A percentile compares a stretch with the other conserved stretches of the same genome.
Conservation (phyloP, 129 eudicot species). For the Glebionis coronaria region DNA sequence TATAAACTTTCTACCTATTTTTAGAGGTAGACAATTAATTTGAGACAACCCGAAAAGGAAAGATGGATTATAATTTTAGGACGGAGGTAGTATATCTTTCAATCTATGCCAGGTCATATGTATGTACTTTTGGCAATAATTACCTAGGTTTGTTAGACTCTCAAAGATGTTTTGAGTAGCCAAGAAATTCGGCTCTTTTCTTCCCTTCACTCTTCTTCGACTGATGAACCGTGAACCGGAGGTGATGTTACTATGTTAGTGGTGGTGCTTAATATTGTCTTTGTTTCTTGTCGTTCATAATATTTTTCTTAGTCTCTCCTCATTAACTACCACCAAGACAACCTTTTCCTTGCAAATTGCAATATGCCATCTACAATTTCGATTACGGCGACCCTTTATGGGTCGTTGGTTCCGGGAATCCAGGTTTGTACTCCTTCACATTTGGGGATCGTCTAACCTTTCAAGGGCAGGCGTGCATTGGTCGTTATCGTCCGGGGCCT, state of each 20-base stretch:
- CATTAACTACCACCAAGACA: constrained; percentile 37
- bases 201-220: constrained; percentile 19
- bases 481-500: too few relatives aligned
- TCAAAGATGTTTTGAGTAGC: constrained; percentile 30
- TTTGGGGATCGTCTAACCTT: too few relatives aligned
- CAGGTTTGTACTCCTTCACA: too few relatives aligned
- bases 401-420: too few relatives aligned
- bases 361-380: constrained; percentile 28
- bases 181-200: constrained; percentile 31
- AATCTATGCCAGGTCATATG: too few relatives aligned
- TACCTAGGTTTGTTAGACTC: constrained; percentile 16
- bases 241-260: constrained; percentile 24
- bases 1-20: too few relatives aligned
- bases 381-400: too few relatives aligned
- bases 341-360: constrained; percentile 35
- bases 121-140: not conserved
- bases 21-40: too few relatives aligned
- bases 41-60: too few relatives aligned
- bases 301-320: constrained; percentile 29
- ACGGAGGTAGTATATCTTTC: too few relatives aligned
- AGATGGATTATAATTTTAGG: too few relatives aligned
- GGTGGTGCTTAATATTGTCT: constrained; percentile 19
- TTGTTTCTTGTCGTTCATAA: constrained; percentile 5
- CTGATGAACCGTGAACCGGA: constrained; percentile 6
- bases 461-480: too few relatives aligned